Base-by-base conservation (phyloP, 805 yeast genomes). In the Pichia cabralensis region DNA sequence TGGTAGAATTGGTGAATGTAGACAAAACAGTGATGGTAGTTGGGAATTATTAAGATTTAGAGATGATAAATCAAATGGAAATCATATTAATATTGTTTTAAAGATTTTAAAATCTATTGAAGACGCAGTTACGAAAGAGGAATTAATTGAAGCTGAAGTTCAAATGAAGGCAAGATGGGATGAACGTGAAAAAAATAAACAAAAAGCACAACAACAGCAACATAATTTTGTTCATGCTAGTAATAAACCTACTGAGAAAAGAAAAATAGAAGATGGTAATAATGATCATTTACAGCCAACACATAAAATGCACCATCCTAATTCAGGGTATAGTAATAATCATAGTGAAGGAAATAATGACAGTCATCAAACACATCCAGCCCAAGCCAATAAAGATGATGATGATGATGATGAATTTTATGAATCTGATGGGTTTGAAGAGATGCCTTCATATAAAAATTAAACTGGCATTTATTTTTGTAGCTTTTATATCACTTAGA, bases 11-110 rank as follows among this genome's bases (percentile, higher is more conserved):
- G 88, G 78, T 2, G 99, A 92, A 56, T 85, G 92, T 43, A 67
- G 80, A 35, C 72, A 76, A 51, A 80, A 76, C 41, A 61, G 62
- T 17, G 67, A 69, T 30, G 79, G 80, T 3, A 71, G 68, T 30
- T 92, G 98, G 98, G 74, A 74, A 40, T 67, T 83, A 63, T 55
- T 89, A 38, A 67, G 99, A 40, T 92, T 89, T 56, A 69, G 99
- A 53, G 95, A 92, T 60, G 99, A 92, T 57, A 92, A 92, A 52
- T 58, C 71, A 13, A 79, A 82, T 50, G 97, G 94, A 8, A 92
- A 92, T 55, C 95, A 85, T 55, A 57, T 76, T 12, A 64, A 76
- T 10, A 86, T 83, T 17, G 95, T 88, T 6, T 75, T 75, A 40
- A 89, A 81, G 51, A 86, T 92, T 22, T 59, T 89, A 29, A 74